Conservation (phyloP, 495 filamentous ascomycete genomes). For the Penicillium diatomitis region DNA sequence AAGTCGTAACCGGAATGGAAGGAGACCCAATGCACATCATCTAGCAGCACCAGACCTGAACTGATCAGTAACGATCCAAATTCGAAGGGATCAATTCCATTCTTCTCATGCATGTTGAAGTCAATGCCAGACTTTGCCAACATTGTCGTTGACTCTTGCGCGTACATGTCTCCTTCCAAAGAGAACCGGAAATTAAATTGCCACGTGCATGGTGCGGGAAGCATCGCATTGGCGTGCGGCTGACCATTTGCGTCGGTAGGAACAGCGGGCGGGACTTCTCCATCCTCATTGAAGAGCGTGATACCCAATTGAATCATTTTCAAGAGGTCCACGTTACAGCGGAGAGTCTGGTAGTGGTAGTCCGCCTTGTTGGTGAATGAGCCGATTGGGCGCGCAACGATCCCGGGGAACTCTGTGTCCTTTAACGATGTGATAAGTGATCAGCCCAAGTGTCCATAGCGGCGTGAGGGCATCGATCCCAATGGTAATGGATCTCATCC, state of each 20-base stretch:
- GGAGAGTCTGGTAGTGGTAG: constrained; percentile 96
- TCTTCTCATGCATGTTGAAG: constrained; percentile 67
- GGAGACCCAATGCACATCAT: constrained; percentile 88
- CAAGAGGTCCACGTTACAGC: constrained; percentile 92
- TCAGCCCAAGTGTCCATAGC: background rate
- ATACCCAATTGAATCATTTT: constrained; percentile 96
- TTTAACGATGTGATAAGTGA: constrained; percentile 23
- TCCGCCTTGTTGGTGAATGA: constrained; percentile 88
- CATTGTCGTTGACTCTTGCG: constrained; percentile 82
- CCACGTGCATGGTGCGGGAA: constrained; percentile 81
- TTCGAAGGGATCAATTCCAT: constrained; percentile 83
- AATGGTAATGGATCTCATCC: background rate
- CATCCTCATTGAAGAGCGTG: constrained; percentile 79
- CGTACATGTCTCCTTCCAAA: constrained; percentile 91
- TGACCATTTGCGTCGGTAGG: constrained; percentile 48
- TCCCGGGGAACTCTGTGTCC: constrained; percentile 97
- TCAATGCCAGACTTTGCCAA: constrained; percentile 81
- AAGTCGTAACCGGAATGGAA: constrained; percentile 99
- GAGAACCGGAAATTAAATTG: constrained; percentile 99
- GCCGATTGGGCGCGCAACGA: constrained; percentile 91
- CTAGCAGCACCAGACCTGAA: constrained; percentile 81
- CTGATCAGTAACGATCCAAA: constrained; percentile 85
- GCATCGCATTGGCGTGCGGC: constrained; percentile 42
- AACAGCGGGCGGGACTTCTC: constrained; percentile 68
- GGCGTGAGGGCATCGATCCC: background rate